Evolutionary conservation across 768 basidiomycete species (phyloP).

Genomic region (Serendipita sp.): DNA sequence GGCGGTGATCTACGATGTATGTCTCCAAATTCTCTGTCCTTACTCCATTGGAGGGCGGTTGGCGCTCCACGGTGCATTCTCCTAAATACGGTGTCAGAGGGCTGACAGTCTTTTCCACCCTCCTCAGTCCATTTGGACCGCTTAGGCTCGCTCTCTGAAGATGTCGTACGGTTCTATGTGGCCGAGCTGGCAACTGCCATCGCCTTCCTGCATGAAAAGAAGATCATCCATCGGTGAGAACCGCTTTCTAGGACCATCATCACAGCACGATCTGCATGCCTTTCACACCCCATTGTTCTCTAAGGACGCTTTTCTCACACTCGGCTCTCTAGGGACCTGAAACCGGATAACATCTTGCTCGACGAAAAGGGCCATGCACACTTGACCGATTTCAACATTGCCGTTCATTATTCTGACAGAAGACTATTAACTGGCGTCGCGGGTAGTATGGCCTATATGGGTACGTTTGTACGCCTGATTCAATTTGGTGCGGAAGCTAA

Average conservation of each 20-base stretch:
- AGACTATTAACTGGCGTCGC: slow-evolving; percentile 84
- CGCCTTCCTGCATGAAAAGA: slow-evolving; percentile 78
- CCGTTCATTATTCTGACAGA: slow-evolving; percentile 88
- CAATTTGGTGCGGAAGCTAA: background rate
- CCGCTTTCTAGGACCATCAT: background rate
- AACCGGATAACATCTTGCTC: slow-evolving; percentile 93
- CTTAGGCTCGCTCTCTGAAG: slow-evolving; percentile 50
- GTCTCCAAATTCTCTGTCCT: slow-evolving; percentile 18
- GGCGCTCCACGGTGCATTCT: background rate
- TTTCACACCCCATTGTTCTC: slow-evolving; percentile 16
- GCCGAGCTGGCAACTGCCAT: slow-evolving; percentile 81
- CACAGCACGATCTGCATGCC: slow-evolving; percentile 18
- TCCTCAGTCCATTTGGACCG: slow-evolving; percentile 72
- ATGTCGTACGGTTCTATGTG: slow-evolving; percentile 71
- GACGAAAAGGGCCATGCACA: slow-evolving; percentile 92
- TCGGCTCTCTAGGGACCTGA: slow-evolving; percentile 53
- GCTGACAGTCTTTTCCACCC: slow-evolving; percentile 8
- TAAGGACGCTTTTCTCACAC: slow-evolving; percentile 5
- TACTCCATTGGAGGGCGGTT: background rate
- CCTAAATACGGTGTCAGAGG: background rate
- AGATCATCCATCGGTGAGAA: slow-evolving; percentile 87
- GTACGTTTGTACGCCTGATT: slow-evolving; percentile 21
- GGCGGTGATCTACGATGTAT: slow-evolving; percentile 86
- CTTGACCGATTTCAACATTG: slow-evolving; percentile 97
- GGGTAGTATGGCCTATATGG: slow-evolving; percentile 99